phyloP scores from a whole-genome alignment of 352 stramenopile genomes.

The Pythium apleroticum region DNA sequence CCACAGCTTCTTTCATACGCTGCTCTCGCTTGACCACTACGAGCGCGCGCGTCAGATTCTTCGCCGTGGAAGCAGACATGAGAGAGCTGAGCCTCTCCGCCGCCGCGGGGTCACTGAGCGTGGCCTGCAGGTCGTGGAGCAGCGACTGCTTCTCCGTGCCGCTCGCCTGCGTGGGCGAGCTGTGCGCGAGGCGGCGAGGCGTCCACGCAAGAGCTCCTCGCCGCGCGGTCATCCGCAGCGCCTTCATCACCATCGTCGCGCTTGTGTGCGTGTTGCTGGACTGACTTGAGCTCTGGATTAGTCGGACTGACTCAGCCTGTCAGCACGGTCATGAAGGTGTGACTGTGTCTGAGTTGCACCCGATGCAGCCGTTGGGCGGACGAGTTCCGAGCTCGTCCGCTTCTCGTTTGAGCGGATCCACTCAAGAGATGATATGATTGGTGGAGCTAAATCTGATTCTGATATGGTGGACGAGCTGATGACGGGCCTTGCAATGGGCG shows the following conservation, averaged over 20 bases:
- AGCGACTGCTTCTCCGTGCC: conserved; percentile 40
- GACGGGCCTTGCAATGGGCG: too few species aligned
- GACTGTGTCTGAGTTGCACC: conserved; percentile 5
- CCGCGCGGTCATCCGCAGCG: background rate
- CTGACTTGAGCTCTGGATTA: background rate
- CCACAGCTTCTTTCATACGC: background rate
- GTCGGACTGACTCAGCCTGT: background rate
- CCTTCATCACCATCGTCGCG: background rate
- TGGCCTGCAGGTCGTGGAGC: conserved; percentile 39
- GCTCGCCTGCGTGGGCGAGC: conserved; percentile 26
- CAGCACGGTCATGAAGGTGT: background rate
- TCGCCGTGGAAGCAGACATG: conserved; percentile 47
- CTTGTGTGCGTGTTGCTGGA: conserved; percentile 4
- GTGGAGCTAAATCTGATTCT: background rate
- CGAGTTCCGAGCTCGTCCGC: conserved; percentile 7
- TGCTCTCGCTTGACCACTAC: conserved; percentile 25
- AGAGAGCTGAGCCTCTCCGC: conserved; percentile 37
- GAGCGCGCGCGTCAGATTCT: conserved; percentile 52
- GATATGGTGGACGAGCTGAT: background rate
- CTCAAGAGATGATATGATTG: conserved; percentile 14
- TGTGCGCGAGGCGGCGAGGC: conserved; percentile 1
- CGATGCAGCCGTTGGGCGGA: background rate
- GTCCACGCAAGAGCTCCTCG: background rate
- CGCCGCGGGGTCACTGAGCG: conserved; percentile 37
- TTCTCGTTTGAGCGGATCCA: conserved; percentile 20